Evolutionary conservation across 192 early-diverging fungal species (phyloP).

Genomic region (Gigaspora rosea): DNA sequence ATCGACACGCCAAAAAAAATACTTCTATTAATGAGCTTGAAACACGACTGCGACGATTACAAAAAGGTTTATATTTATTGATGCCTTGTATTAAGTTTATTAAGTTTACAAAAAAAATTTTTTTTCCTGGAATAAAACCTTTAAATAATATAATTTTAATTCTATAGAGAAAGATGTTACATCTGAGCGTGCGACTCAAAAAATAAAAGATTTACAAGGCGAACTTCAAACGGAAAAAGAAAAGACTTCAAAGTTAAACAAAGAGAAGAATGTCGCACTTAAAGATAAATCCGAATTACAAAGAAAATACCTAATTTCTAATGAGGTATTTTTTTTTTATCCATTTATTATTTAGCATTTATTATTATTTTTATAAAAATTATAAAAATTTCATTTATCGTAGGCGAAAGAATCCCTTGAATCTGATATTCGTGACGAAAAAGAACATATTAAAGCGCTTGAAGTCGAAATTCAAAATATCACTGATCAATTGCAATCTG

Average conservation of each 20-base stretch:
- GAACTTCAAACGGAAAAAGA: constrained; percentile 25
- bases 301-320: constrained; percentile 4
- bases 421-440: constrained; percentile 12
- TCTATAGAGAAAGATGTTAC: constrained; percentile 22
- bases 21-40: constrained; percentile 12
- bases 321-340: constrained; percentile 13
- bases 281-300: constrained; percentile 24
- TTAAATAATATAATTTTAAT: neutral
- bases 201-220: constrained; percentile 19
- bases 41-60: constrained; percentile 9
- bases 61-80: constrained; percentile 8
- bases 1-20: constrained; percentile 17
- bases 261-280: constrained; percentile 1
- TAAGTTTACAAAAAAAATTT: neutral
- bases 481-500: constrained; percentile 31
- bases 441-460: constrained; percentile 32
- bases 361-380: neutral
- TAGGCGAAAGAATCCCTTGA: constrained; percentile 27
- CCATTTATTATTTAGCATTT: neutral
- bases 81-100: neutral
- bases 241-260: constrained; percentile 12
- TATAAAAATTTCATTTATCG: neutral
- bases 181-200: constrained; percentile 14
- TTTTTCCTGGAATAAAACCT: neutral
- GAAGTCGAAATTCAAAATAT: constrained; percentile 29